These are phyloP conservation scores for Yamadazyma tumulicola DNA, from an alignment of 805 yeast genomes.

Conservation along the genomic window DNA sequence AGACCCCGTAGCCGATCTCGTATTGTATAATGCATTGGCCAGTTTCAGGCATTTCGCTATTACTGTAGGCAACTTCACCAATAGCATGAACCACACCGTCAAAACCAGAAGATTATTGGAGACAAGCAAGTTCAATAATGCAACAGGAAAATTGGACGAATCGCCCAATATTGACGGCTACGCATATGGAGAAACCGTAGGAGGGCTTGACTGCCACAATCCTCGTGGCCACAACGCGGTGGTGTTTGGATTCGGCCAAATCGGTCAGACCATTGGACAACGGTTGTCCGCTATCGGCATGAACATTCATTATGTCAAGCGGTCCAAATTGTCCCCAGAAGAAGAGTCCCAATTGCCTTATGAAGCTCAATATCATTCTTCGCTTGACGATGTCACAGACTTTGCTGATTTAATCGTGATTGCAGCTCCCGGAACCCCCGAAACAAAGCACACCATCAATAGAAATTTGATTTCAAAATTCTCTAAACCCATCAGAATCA, in stretches of 20 bases:
- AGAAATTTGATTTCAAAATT: slow-evolving; percentile 42
- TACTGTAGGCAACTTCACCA: slow-evolving; percentile 29
- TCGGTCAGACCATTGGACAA: slow-evolving; percentile 62
- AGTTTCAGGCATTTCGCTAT: slow-evolving; percentile 45
- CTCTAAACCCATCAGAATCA: slow-evolving; percentile 54
- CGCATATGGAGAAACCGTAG: slow-evolving; percentile 44
- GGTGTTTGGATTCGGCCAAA: slow-evolving; percentile 72
- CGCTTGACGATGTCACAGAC: slow-evolving; percentile 29
- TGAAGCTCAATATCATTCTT: slow-evolving; percentile 38
- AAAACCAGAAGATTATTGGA: slow-evolving; percentile 38
- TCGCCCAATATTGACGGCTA: slow-evolving; percentile 18
- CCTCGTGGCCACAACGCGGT: slow-evolving; percentile 59
- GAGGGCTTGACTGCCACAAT: slow-evolving; percentile 41
- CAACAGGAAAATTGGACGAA: slow-evolving; percentile 21
- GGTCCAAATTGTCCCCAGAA: slow-evolving; percentile 37
- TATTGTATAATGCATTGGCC: slow-evolving; percentile 53
- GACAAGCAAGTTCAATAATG: slow-evolving; percentile 32
- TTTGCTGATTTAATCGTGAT: slow-evolving; percentile 59
- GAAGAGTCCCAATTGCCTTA: slow-evolving; percentile 41
- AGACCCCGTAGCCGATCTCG: slow-evolving; percentile 72
- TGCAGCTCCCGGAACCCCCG: slow-evolving; percentile 62
- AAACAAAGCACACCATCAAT: slow-evolving; percentile 56
- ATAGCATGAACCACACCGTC: slow-evolving; percentile 44
- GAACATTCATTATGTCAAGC: slow-evolving; percentile 60
- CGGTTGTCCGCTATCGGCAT: slow-evolving; percentile 59